Percentiles rank a stretch among this genome's conserved stretches.
Conservation (phyloP, 257 asterid genomes). For the Solanum ahanhuiri region DNA sequence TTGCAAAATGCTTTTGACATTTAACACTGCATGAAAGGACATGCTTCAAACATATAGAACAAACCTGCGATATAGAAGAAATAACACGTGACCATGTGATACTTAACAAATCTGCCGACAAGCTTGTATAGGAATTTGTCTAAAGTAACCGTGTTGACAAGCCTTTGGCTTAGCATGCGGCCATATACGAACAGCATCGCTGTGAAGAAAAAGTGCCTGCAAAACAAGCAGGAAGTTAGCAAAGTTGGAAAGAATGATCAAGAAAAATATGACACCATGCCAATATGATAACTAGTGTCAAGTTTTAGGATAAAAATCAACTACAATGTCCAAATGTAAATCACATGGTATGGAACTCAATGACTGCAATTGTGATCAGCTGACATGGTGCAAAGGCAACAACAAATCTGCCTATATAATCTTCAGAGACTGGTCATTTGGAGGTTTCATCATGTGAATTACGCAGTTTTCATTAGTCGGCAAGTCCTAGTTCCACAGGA, state of each 20-base stretch:
- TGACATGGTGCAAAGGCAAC: neutral
- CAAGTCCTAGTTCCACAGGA: neutral
- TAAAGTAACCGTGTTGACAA: constrained; percentile 63
- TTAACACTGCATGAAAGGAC: neutral
- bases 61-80: constrained; percentile 76
- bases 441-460: neutral
- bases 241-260: neutral
- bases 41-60: constrained; percentile 9
- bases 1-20: neutral
- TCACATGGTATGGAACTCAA: neutral
- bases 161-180: constrained; percentile 78
- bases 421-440: neutral
- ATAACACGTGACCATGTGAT: constrained; percentile 90
- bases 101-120: constrained; percentile 62
- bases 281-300: neutral
- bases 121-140: constrained; percentile 64
- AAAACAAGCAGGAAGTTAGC: neutral
- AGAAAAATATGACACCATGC: neutral
- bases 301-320: neutral
- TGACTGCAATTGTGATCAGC: neutral
- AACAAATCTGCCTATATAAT: neutral
- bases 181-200: constrained; percentile 84
- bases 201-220: constrained; percentile 89
- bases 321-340: neutral
- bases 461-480: neutral